These are phyloP conservation scores for Naganishia friedmannii DNA, from an alignment of 768 basidiomycete genomes.

Conservation along the genomic window DNA sequence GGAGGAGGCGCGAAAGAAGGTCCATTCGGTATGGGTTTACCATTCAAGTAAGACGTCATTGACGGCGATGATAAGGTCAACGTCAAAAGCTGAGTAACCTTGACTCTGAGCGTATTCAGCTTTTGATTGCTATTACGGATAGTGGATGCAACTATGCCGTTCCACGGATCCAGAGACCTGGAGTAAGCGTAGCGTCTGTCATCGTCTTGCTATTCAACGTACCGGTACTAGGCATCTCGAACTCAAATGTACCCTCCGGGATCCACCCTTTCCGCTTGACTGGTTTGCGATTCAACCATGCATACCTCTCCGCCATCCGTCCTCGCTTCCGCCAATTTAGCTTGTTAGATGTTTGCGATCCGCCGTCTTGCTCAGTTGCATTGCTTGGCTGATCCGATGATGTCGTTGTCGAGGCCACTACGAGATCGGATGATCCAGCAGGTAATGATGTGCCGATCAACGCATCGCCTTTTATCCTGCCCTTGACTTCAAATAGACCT, in stretches of 20 bases:
- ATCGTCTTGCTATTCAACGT: conserved; percentile 32
- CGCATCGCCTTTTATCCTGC: conserved; percentile 2
- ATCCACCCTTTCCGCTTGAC: conserved; percentile 43
- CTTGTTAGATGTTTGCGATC: background rate
- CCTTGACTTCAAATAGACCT: conserved; percentile 35
- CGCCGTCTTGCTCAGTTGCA: background rate
- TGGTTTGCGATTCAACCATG: conserved; percentile 28
- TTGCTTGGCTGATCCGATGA: background rate
- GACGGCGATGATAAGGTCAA: conserved; percentile 21
- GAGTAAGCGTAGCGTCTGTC: background rate
- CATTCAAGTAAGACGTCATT: conserved; percentile 20
- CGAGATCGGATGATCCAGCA: background rate
- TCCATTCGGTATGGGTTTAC: background rate
- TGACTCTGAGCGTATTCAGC: conserved; percentile 3
- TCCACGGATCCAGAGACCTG: background rate
- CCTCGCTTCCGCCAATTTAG: conserved; percentile 33
- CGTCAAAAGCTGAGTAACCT: conserved; percentile 28
- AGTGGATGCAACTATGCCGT: background rate
- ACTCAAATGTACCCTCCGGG: conserved; percentile 49
- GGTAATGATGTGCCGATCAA: background rate
- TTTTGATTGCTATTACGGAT: background rate
- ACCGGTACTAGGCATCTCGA: conserved; percentile 36
- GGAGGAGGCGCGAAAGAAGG: background rate
- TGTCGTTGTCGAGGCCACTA: background rate
- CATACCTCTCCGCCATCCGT: conserved; percentile 27